Conservation (phyloP, 2,329 filamentous ascomycete genomes). For the Akanthomyces lecanii region DNA sequence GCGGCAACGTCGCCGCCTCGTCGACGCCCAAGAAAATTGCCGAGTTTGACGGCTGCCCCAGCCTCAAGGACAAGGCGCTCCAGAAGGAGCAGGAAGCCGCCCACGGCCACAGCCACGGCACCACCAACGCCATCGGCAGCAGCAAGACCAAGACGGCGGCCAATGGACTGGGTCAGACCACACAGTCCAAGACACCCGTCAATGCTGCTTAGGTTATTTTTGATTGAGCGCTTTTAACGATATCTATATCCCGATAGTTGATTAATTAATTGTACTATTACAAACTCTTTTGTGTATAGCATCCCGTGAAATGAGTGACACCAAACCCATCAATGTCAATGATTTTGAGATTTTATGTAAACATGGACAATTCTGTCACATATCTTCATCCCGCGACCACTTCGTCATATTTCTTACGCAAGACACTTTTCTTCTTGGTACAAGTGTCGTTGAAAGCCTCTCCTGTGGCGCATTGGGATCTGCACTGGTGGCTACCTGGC, state of each 20-base stretch:
- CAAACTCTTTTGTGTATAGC: too few relatives aligned
- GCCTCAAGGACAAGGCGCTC: conserved; percentile 22
- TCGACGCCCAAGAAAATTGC: conserved; percentile 50
- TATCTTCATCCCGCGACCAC: too few relatives aligned
- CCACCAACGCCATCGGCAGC: neutral
- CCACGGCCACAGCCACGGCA: neutral
- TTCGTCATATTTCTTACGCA: too few relatives aligned
- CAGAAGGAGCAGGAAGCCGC: conserved; percentile 7
- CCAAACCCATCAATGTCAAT: neutral
- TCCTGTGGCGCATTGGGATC: neutral
- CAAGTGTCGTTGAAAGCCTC: too few relatives aligned
- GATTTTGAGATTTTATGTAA: neutral
- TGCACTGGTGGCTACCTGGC: neutral
- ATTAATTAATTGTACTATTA: neutral
- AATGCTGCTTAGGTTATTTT: neutral
- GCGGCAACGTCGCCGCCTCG: conserved; percentile 49
- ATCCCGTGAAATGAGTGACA: neutral
- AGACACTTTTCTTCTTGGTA: too few relatives aligned
- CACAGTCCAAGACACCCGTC: neutral
- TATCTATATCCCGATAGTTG: neutral
- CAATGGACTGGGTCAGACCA: neutral
- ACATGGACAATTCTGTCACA: too few relatives aligned
- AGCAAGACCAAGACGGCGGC: neutral
- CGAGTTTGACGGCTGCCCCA: conserved; percentile 59
- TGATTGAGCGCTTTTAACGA: neutral